Evolutionary conservation across 1,284 basidiomycete species (phyloP), one percentile per base, ranked within the genome.

Genomic region (Paramarasmius palmivorus): DNA sequence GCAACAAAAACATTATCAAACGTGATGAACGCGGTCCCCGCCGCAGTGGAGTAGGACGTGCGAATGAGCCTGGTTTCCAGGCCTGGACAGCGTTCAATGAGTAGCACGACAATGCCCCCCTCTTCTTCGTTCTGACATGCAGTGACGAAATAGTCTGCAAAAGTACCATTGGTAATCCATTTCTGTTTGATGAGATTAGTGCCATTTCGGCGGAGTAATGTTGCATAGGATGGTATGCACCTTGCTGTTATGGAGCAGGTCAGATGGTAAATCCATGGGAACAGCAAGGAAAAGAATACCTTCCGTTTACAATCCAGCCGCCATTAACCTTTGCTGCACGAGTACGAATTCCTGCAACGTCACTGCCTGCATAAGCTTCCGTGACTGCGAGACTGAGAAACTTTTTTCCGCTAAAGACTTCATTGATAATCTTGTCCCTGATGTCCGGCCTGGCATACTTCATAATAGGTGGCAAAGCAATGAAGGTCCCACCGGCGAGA

Each of bases 1-100:
- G 91, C 90, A 2, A 93, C 89, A 60, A 80, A 82, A 59, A 92
- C 90, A 56, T 93, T 84, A 69, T 93, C 90, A 61, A 92, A 93
- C 0, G 89, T 91, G 60, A 93, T 76, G 65, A 84, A 93, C 6
- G 81, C 88, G 0, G 91, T 93, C 9, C 90, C 89, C 7, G 90
- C 84, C 3, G 85, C 65, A 3, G 79, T 54, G 1, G 84, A 87
- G 68, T 92, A 89, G 14, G 79, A 79, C 0, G 89, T 92, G 71
- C 91, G 92, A 74, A 94, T 90, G 46, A 76, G 79, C 63, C 86
- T 88, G 4, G 91, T 93, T 66, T 85, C 81, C 35, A 94, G 83
- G 35, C 90, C 87, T 50, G 83, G 83, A 17, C 73, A 70, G n/a
- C 88, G 82, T 57, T 86, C 83, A 52, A 93, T 83, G 52, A 93